A percentile compares a stretch with the other conserved stretches of the same genome.
Evolutionary conservation across 1,139 yeast genomes (phyloP).

Genomic region (Candida neerlandica): DNA sequence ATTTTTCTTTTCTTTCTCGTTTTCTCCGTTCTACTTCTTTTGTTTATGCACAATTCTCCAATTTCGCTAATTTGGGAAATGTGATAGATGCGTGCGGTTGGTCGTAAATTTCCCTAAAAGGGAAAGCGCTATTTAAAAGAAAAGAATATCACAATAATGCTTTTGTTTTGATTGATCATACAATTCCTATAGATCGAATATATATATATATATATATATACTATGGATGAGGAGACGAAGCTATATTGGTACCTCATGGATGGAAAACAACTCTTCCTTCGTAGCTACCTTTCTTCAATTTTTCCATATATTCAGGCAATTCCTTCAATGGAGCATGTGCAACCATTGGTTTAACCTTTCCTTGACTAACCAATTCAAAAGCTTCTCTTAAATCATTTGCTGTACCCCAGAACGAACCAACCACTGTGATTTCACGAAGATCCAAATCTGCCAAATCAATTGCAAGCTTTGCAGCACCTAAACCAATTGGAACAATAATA

Average conservation of each 20-base stretch:
- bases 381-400: conserved; percentile 42
- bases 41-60: neutral
- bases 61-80: no score
- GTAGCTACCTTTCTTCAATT: conserved; percentile 36
- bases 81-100: neutral
- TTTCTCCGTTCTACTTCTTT: neutral
- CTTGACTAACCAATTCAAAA: conserved; percentile 39
- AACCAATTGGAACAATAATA: conserved; percentile 41
- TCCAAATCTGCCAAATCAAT: conserved; percentile 36
- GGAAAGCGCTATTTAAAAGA: neutral
- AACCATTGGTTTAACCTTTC: conserved; percentile 39
- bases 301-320: conserved; percentile 35
- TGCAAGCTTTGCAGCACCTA: conserved; percentile 31
- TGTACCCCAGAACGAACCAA: conserved; percentile 47
- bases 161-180: no score
- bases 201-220: neutral
- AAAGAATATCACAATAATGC: no score
- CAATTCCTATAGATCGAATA: neutral
- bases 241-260: conserved; percentile 22
- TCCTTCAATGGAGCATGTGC: conserved; percentile 32
- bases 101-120: neutral
- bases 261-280: conserved; percentile 44
- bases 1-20: no score
- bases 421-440: conserved; percentile 38
- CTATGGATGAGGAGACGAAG: neutral